A percentile compares a stretch with the other conserved stretches of the same genome.
These are phyloP conservation scores for Capsicum rhomboideum DNA, from an alignment of 257 asterid species.

Conservation along the genomic window DNA sequence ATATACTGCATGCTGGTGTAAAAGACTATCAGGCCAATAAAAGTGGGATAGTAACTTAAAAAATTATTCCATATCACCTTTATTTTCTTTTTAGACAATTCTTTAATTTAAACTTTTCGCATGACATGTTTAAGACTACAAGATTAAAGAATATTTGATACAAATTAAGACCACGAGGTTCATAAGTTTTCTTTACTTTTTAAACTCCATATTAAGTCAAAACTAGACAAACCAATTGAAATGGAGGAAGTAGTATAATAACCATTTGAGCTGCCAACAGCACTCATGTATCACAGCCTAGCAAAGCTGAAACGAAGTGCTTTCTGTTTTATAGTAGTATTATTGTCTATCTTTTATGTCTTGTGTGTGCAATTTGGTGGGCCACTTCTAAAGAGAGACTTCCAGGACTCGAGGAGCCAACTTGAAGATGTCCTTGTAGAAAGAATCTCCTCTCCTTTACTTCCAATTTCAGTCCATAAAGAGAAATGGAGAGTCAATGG, in stretches of 20 bases:
- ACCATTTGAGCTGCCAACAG: background rate
- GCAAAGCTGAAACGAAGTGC: slow-evolving; percentile 16
- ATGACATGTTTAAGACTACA: too few species aligned
- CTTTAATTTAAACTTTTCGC: too few species aligned
- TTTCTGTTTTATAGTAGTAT: slow-evolving; percentile 9
- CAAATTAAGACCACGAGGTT: too few species aligned
- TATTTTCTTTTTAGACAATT: too few species aligned
- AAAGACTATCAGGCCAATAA: background rate
- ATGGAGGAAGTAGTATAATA: background rate
- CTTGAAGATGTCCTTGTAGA: slow-evolving; percentile 15
- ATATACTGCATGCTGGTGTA: background rate
- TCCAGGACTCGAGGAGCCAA: slow-evolving; percentile 56
- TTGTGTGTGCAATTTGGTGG: slow-evolving; percentile 23
- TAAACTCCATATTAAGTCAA: too few species aligned
- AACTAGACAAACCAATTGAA: too few species aligned
- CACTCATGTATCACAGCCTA: slow-evolving; percentile 32
- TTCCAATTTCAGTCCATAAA: slow-evolving; percentile 1
- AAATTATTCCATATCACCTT: too few species aligned
- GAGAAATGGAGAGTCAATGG: slow-evolving; percentile 22
- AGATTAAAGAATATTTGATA: too few species aligned
- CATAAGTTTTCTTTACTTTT: too few species aligned
- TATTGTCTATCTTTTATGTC: slow-evolving; percentile 1
- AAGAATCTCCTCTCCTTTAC: slow-evolving; percentile 13
- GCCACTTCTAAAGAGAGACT: slow-evolving; percentile 6
- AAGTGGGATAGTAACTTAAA: background rate